Evolutionary conservation across 805 yeast species (phyloP).

Genomic region (Suhomyces sp.): DNA sequence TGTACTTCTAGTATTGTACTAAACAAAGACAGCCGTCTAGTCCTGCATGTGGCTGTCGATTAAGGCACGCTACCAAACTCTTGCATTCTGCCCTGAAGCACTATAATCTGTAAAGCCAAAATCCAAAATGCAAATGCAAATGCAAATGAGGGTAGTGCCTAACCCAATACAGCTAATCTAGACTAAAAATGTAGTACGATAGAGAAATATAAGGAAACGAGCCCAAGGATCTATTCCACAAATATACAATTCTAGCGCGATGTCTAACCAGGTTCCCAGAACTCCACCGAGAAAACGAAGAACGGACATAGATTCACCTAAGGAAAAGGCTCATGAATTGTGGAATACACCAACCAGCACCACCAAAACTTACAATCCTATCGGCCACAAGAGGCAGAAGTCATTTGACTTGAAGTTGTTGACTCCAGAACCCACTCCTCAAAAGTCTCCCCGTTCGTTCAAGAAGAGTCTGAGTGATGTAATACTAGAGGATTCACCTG

Average conservation of each 20-base stretch:
- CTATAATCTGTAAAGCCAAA: neutral
- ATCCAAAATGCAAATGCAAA: neutral
- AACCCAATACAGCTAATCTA: neutral
- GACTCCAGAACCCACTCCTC: conserved; percentile 11
- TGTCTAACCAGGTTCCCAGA: neutral
- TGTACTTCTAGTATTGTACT: neutral
- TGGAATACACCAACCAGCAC: conserved; percentile 2
- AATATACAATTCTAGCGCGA: neutral
- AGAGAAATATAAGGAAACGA: neutral
- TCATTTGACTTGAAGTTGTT: conserved; percentile 1
- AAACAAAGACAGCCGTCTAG: neutral
- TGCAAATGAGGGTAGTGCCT: neutral
- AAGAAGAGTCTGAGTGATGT: conserved; percentile 7
- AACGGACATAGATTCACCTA: neutral
- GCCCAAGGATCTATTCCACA: neutral
- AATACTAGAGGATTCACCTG: conserved; percentile 6
- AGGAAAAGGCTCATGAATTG: neutral
- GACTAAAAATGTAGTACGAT: neutral
- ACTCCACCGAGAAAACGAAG: conserved; percentile 8
- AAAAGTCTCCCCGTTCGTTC: conserved; percentile 4
- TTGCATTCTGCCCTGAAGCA: neutral
- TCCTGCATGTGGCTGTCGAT: neutral
- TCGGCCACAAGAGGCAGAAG: conserved; percentile 6
- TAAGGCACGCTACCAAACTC: neutral
- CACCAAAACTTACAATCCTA: neutral